These are phyloP conservation scores for Breynia disticha DNA, from an alignment of 441 rosid species.

Conservation along the genomic window DNA sequence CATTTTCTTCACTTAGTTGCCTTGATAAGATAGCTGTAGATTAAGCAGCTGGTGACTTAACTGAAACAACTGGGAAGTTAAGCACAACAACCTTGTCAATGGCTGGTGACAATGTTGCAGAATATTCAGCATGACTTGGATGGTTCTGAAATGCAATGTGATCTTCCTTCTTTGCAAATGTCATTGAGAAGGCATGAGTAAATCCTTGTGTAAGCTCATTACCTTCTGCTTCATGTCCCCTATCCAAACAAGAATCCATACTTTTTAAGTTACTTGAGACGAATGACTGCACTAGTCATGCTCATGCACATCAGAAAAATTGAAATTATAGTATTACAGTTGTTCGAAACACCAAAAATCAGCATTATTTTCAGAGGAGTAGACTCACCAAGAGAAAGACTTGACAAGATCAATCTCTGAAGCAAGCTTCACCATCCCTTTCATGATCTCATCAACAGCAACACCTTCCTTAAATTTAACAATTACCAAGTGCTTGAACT, in stretches of 20 bases:
- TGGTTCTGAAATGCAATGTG: constrained; percentile 48
- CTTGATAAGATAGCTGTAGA: neutral
- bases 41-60: constrained; percentile 29
- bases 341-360: too few relatives aligned
- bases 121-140: constrained; percentile 63
- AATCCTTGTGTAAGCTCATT: constrained; percentile 85
- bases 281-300: too few relatives aligned
- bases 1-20: too few relatives aligned
- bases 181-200: constrained; percentile 71
- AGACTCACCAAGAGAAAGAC: constrained; percentile 67
- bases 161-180: constrained; percentile 66
- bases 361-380: too few relatives aligned
- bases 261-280: too few relatives aligned
- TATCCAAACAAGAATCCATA: constrained; percentile 9
- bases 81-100: constrained; percentile 68
- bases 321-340: too few relatives aligned
- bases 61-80: constrained; percentile 38
- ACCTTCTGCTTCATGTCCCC: constrained; percentile 80
- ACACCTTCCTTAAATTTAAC: constrained; percentile 75
- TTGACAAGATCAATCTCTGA: constrained; percentile 66
- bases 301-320: neutral
- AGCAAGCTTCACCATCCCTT: constrained; percentile 76
- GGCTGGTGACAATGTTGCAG: constrained; percentile 56
- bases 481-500: constrained; percentile 72
- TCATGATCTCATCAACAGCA: constrained; percentile 51